A percentile compares a stretch with the other conserved stretches of the same genome.
These are phyloP conservation scores for Exutisphaerella laricina DNA, from an alignment of 2,329 filamentous ascomycete species.

Conservation along the genomic window DNA sequence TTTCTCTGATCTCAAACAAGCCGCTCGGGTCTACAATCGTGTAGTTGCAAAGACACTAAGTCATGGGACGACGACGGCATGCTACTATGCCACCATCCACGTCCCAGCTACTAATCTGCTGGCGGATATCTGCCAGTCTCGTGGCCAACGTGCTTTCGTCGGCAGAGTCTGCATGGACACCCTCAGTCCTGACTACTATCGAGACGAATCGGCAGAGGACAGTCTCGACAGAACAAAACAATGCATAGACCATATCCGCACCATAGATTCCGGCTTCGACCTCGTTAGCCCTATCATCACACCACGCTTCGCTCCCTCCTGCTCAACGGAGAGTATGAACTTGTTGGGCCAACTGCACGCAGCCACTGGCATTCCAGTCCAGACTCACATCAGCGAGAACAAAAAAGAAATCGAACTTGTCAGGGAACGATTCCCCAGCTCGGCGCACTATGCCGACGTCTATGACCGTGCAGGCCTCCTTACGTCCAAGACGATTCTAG, in stretches of 20 bases:
- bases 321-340: slow-evolving; percentile 51
- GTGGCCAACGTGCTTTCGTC: slow-evolving; percentile 84
- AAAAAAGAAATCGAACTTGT: slow-evolving; percentile 67
- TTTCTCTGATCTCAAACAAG: slow-evolving; percentile 58
- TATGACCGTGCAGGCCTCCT: slow-evolving; percentile 72
- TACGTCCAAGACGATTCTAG: slow-evolving; percentile 68
- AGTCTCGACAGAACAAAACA: slow-evolving; percentile 46
- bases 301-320: slow-evolving; percentile 56
- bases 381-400: slow-evolving; percentile 91
- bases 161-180: slow-evolving; percentile 93
- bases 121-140: slow-evolving; percentile 69
- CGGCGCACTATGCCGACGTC: slow-evolving; percentile 63
- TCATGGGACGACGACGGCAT: slow-evolving; percentile 86
- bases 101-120: slow-evolving; percentile 86
- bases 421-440: slow-evolving; percentile 59
- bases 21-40: slow-evolving; percentile 67
- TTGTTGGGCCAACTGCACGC: slow-evolving; percentile 60
- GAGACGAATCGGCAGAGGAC: slow-evolving; percentile 61
- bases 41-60: slow-evolving; percentile 75
- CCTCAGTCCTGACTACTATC: slow-evolving; percentile 70
- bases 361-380: slow-evolving; percentile 61
- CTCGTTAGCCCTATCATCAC: slow-evolving; percentile 78
- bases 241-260: slow-evolving; percentile 53
- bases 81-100: slow-evolving; percentile 91
- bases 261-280: slow-evolving; percentile 58